These are phyloP conservation scores for Drechslerella stenobrocha DNA, from an alignment of 2,329 filamentous ascomycete species.

Conservation along the genomic window DNA sequence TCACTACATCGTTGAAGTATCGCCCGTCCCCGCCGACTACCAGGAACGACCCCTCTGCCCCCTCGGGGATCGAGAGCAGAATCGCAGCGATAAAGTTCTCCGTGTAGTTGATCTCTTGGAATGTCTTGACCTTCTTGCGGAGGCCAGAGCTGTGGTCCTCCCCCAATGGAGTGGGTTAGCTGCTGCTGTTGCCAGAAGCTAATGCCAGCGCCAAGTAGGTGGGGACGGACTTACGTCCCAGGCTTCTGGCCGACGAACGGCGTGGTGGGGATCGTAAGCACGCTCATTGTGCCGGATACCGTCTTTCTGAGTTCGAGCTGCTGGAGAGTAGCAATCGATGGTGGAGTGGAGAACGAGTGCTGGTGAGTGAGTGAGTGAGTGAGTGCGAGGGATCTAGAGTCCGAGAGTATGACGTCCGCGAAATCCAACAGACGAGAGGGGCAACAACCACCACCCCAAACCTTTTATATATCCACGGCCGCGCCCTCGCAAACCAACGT, in stretches of 20 bases:
- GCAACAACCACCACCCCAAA: not conserved
- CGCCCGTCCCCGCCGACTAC: slow-evolving; percentile 97
- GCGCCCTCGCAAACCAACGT: too few species aligned
- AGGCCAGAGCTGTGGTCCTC: slow-evolving; percentile 75
- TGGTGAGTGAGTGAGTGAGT: too few species aligned
- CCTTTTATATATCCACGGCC: too few species aligned
- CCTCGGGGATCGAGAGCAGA: slow-evolving; percentile 93
- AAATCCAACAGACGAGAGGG: not conserved
- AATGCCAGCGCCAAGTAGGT: not conserved
- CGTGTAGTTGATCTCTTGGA: slow-evolving; percentile 92
- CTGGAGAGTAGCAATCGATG: not conserved
- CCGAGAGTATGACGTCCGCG: slow-evolving; percentile 1
- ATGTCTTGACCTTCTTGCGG: slow-evolving; percentile 97
- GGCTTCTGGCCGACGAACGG: slow-evolving; percentile 80
- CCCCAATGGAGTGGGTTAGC: slow-evolving; percentile 41
- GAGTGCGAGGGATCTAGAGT: too few species aligned
- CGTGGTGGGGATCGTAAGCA: slow-evolving; percentile 40
- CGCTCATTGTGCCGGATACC: not conserved
- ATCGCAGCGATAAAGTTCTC: slow-evolving; percentile 95
- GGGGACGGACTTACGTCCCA: slow-evolving; percentile 78
- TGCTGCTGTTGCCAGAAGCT: slow-evolving; percentile 8
- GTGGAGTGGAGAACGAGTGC: not conserved
- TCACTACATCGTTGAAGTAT: slow-evolving; percentile 95
- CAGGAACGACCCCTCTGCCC: slow-evolving; percentile 80
- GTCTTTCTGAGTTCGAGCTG: too few species aligned